A percentile compares a stretch with the other conserved stretches of the same genome.
phyloP scores from a whole-genome alignment of 73 alveolate genomes.

The Tetrahymena borealis region DNA sequence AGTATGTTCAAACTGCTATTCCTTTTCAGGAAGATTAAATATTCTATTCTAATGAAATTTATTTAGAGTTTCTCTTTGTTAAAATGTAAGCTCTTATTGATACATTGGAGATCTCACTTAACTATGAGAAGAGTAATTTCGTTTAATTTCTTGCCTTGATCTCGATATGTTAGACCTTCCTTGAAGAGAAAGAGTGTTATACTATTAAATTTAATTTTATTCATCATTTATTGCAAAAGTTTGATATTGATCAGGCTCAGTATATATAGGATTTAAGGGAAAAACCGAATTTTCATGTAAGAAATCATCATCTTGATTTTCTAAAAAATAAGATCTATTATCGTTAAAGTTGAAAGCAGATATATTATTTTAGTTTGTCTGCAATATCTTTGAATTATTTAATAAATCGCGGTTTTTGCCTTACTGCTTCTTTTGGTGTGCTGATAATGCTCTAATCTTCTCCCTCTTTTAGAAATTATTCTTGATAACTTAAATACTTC shows the following conservation, averaged over 20 bases:
- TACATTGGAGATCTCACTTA: neutral
- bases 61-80: too few relatives aligned
- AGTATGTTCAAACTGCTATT: neutral
- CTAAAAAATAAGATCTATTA: neutral
- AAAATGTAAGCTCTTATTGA: too few relatives aligned
- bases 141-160: neutral
- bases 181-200: neutral
- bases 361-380: neutral
- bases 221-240: neutral
- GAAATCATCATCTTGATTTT: neutral
- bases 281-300: neutral
- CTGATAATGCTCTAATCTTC: neutral
- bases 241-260: neutral
- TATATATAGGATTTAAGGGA: neutral
- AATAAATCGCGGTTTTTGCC: neutral
- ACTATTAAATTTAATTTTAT: neutral
- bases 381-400: neutral
- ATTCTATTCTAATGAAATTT: neutral
- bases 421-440: neutral
- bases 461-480: neutral
- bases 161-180: neutral
- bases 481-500: neutral
- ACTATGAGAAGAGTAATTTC: neutral
- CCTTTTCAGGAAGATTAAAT: neutral
- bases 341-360: neutral